phyloP scores from a whole-genome alignment of 2,329 filamentous ascomycete genomes.

The Massarina eburnea region DNA sequence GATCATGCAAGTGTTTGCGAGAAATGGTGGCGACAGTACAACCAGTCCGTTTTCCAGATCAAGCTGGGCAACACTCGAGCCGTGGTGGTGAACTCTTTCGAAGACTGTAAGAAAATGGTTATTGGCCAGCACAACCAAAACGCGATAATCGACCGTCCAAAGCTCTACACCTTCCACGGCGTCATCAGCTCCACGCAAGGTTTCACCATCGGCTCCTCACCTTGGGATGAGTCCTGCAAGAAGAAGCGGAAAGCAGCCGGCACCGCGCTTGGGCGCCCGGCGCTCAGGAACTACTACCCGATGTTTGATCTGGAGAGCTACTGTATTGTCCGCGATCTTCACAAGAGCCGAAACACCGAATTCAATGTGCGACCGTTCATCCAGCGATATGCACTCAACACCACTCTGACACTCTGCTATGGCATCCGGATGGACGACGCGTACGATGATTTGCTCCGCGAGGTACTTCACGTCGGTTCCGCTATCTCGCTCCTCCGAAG shows the following conservation, averaged over 20 bases:
- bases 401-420: slow-evolving; percentile 57
- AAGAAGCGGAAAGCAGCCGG: slow-evolving; percentile 57
- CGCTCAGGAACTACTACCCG: slow-evolving; percentile 51
- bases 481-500: slow-evolving; percentile 54
- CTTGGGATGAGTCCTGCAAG: slow-evolving; percentile 57
- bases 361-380: slow-evolving; percentile 54
- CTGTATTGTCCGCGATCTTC: slow-evolving; percentile 53
- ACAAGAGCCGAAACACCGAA: slow-evolving; percentile 45
- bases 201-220: slow-evolving; percentile 51
- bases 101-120: slow-evolving; percentile 55
- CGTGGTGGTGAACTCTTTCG: slow-evolving; percentile 57
- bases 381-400: slow-evolving; percentile 57
- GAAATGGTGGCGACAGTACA: slow-evolving; percentile 53
- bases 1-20: slow-evolving; percentile 58
- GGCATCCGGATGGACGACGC: slow-evolving; percentile 58
- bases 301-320: slow-evolving; percentile 59
- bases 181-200: slow-evolving; percentile 42
- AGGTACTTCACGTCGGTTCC: slow-evolving; percentile 57
- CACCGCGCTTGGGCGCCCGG: slow-evolving; percentile 49
- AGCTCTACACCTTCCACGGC: slow-evolving; percentile 56
- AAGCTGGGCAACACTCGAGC: slow-evolving; percentile 56
- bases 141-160: slow-evolving; percentile 54
- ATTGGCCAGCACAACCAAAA: slow-evolving; percentile 48
- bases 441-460: slow-evolving; percentile 54
- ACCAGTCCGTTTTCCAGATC: slow-evolving; percentile 55